These are phyloP conservation scores for Saccharata proteae DNA, from an alignment of 2,329 filamentous ascomycete genomes.

Conservation along the genomic window DNA sequence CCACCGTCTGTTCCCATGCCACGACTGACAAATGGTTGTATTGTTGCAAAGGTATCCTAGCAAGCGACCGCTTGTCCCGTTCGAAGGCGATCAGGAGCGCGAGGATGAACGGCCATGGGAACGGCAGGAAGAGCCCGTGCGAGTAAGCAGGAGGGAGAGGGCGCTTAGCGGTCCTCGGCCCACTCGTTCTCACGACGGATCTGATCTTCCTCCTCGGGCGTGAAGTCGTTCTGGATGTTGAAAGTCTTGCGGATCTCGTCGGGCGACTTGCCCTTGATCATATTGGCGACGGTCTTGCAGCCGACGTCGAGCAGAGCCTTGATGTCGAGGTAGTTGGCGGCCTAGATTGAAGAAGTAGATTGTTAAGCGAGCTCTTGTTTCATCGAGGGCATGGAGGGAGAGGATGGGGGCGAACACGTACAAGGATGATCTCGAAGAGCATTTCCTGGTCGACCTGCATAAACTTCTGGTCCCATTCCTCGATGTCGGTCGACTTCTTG, in stretches of 20 bases:
- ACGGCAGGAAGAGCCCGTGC: too few relatives aligned
- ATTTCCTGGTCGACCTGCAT: slow-evolving; percentile 99
- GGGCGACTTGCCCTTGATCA: slow-evolving; percentile 99
- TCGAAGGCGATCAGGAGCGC: too few relatives aligned
- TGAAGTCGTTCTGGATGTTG: slow-evolving; percentile 99
- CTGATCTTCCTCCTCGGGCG: slow-evolving; percentile 96
- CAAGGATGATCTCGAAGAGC: slow-evolving; percentile 97
- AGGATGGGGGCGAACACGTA: slow-evolving; percentile 42
- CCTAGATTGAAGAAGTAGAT: slow-evolving; percentile 37
- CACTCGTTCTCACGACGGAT: slow-evolving; percentile 48
- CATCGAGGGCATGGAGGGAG: neutral
- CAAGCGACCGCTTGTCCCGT: too few relatives aligned
- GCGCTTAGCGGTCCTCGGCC: slow-evolving; percentile 25
- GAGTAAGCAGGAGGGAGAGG: too few relatives aligned
- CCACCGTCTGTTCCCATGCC: too few relatives aligned
- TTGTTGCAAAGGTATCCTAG: too few relatives aligned
- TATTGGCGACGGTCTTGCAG: slow-evolving; percentile 99
- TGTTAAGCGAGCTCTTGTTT: slow-evolving; percentile 8
- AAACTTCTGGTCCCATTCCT: slow-evolving; percentile 99
- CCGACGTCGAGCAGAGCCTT: slow-evolving; percentile 95
- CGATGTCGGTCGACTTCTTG: slow-evolving; percentile 98
- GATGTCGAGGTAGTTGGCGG: slow-evolving; percentile 97
- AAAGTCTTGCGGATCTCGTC: slow-evolving; percentile 99
- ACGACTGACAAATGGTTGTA: too few relatives aligned
- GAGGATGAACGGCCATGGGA: too few relatives aligned